Conservation (phyloP, 1,284 basidiomycete genomes). For the Coniferiporia weirii region DNA sequence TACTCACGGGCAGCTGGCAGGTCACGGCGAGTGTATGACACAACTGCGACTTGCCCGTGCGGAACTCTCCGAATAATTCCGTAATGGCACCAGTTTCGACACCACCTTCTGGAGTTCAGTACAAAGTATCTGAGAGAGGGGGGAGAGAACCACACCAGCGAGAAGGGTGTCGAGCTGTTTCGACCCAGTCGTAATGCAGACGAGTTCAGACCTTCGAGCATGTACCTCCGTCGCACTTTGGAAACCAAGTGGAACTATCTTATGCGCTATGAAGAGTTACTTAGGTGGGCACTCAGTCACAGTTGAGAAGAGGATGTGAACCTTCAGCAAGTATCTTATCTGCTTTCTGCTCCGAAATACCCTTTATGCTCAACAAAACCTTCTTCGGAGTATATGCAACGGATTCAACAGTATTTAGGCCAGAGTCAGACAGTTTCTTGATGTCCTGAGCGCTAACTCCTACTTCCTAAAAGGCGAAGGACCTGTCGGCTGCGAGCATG, state of each 20-base stretch:
- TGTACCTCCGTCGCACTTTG: slow-evolving; percentile 98
- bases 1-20: slow-evolving; percentile 93
- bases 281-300: background rate
- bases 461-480: slow-evolving; percentile 49
- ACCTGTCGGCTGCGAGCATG: background rate
- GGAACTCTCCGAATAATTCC: slow-evolving; percentile 97
- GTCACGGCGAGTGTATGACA: slow-evolving; percentile 98
- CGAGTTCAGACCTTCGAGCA: slow-evolving; percentile 90
- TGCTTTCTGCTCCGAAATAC: slow-evolving; percentile 96
- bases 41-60: slow-evolving; percentile 97
- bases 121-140: background rate
- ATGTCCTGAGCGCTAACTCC: slow-evolving; percentile 91
- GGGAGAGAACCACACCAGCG: slow-evolving; percentile 58
- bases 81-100: slow-evolving; percentile 99
- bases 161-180: slow-evolving; percentile 94
- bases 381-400: slow-evolving; percentile 99
- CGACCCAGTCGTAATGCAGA: slow-evolving; percentile 96
- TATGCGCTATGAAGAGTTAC: slow-evolving; percentile 63
- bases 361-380: slow-evolving; percentile 85
- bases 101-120: slow-evolving; percentile 52
- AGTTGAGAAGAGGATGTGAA: slow-evolving; percentile 32
- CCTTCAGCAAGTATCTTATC: slow-evolving; percentile 95
- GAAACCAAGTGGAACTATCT: slow-evolving; percentile 96
- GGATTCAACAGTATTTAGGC: slow-evolving; percentile 91
- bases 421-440: slow-evolving; percentile 93